Base-by-base conservation (phyloP, 2,329 filamentous ascomycete species). In the Massarina eburnea region DNA sequence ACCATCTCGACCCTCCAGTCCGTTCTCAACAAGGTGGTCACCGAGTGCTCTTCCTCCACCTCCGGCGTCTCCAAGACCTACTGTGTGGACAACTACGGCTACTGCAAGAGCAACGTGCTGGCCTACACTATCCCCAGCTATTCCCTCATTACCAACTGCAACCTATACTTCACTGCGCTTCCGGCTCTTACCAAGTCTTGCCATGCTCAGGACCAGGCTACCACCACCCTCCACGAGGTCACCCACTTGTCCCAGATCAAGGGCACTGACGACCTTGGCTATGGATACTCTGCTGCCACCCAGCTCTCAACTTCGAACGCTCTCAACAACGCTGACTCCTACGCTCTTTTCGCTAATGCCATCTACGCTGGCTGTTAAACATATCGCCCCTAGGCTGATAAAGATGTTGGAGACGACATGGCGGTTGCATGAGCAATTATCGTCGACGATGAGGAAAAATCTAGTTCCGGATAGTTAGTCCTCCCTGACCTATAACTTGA, bases 141-240 rank as follows among this genome's bases (percentile, higher is more conserved):
- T 20, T 78, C 75, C 62, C 67, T 75, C 56, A 79, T 85, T 61
- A 79, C 77, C 50, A 83, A 83, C 71, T 86, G 83, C 67, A 72
- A 75, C 12, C 63, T 80, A 18, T 82, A 76, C 66, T 86, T 82
- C 71, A 75, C 61, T 34, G 68, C 63, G 12, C 71, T 85, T 4
- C 70, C 78, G 0, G 70, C 74, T 1, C 47, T 80, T 29, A 73
- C 76, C 10, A 50, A 52, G 6, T 66, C 59, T 2, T 87, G 84
- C 71, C 81, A 85, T 61, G 75, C 58, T 3, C 83, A 85, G 67
- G 83, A 85, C 59, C 80, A 83, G 68, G 80, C 78, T 3, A 82
- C 77, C 7, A 85, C 83, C 4, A 76, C 75, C 27, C 65, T 86
- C n/a, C 84, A 87, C 58, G 84, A 86, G 72, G 71, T 75, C 49